Evolutionary conservation across 2,329 filamentous ascomycete genomes (phyloP), one percentile per base, ranked within the genome.

Genomic region (Metarhizium robertsii): DNA sequence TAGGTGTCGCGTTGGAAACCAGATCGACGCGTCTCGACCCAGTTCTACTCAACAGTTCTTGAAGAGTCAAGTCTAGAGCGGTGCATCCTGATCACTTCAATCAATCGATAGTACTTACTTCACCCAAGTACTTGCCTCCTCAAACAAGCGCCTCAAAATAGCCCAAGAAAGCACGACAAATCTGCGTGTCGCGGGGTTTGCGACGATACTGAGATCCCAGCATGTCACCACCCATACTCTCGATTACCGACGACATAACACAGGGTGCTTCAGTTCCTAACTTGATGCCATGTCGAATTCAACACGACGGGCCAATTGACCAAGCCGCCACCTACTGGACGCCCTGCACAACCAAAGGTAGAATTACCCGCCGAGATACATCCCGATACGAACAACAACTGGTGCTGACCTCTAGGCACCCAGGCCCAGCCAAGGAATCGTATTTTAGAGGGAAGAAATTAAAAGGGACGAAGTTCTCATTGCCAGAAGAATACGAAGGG

Each of bases 401-500:
- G 18, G 53, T 13, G 32, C 38, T 20, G n/a, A 10, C 14, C 13
- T 42, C 4, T 2, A 0, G 48, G 85, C 82, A 80, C 64, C 73
- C 72, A 10, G 82, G 80, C 64, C 73, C 72, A 10, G 75, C 71
- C 2, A 75, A 74, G 43, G 80, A 77, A 2, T 77, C 85, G 4
- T 87, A 92, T 65, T 87, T 95, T 60, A 85, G 92, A 59, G 92
- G 92, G 38, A 83, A 90, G 51, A 92, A 88, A 66, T 77, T 96
- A 1, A 78, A 83, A 49, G 90, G 88, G 46, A 86, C 81, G 58
- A 65, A 74, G 1, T 69, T 94, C 3, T 74, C 76, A 3, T 68
- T 96, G 0, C 90, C 92, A 0, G 72, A 82, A n/a, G 80, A 81
- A 3, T 95, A 92, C 67, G 76, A 80, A 60, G 87, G 87, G 10